Evolutionary conservation across 2,329 filamentous ascomycete species (phyloP), one percentile per base, ranked within the genome.

Genomic region (Coniochaeta sp.): DNA sequence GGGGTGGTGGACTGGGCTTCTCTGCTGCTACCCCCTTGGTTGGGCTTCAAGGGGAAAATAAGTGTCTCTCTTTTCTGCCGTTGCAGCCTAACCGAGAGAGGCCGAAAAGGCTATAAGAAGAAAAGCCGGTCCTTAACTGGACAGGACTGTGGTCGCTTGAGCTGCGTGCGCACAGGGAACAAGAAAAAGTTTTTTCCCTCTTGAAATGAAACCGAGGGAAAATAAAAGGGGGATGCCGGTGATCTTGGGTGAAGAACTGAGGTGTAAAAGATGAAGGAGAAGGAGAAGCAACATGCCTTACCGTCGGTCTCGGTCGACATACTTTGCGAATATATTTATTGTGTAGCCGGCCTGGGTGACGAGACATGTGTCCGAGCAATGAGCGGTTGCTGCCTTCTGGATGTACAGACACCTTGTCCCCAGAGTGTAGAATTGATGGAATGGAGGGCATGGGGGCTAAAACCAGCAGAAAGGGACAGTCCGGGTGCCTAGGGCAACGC

Each of bases 61-160:
- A 58, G 38, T 7, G 34, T 26, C 16, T 40, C 16, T 58, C 36
- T 17, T 31, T 33, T 44, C 28, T 19, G 31, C 26, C 62, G 59
- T 62, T 66, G 58, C 59, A 59, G 58, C 58, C 56, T 55, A 58
- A 65, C 61, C 58, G 65, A 65, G 59, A 63, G 59, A 61, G 33
- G 40, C 52, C 57, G 59, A 24, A 17, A 61, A 58, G 61, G 61
- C 26, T 58, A 58, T 58, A 58, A 58, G 56, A 58, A 34, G 56
- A 33, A 43, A 58, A 58, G 56, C 56, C 56, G 56, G 56, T 14
- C 56, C 56, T 58, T 58, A 58, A 34, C 54, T 57, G 54, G 56
- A 24, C 33, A 43, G 56, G 56, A 58, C 22, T 58, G 56, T n/a
- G n/a, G n/a, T 58, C 56, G 36, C 34, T 58, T 58, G 56, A 44